Evolutionary conservation across 345 rosid genomes (phyloP).

Genomic region (Cardamine chenopodiifolia): DNA sequence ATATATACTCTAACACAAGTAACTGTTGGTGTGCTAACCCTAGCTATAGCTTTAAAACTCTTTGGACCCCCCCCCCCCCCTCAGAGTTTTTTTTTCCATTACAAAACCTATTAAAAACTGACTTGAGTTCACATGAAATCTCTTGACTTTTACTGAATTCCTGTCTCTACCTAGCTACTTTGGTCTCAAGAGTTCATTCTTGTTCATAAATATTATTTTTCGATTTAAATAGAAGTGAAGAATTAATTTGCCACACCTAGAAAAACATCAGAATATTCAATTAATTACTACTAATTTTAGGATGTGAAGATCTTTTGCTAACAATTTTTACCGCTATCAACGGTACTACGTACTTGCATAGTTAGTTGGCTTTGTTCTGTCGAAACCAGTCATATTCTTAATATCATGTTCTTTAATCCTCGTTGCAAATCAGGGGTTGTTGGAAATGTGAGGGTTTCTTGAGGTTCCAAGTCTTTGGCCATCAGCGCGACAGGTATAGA

Average conservation of each 20-base stretch:
- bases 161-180: conserved; percentile 32
- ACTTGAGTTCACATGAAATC: conserved; percentile 39
- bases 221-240: neutral
- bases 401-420: neutral
- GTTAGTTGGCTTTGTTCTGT: neutral
- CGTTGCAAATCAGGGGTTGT: neutral
- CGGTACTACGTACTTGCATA: neutral
- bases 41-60: conserved; percentile 41
- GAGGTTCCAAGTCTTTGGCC: conserved; percentile 16
- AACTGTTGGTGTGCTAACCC: conserved; percentile 47
- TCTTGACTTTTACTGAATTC: conserved; percentile 28
- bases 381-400: neutral
- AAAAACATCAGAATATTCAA: neutral
- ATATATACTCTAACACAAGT: conserved; percentile 35
- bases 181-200: conserved; percentile 20
- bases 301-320: neutral
- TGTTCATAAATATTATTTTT: neutral
- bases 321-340: neutral
- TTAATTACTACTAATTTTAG: neutral
- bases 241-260: neutral
- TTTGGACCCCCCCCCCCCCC: conserved; percentile 40
- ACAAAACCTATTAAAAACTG: conserved; percentile 34
- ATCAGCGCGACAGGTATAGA: conserved; percentile 7
- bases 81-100: conserved; percentile 23
- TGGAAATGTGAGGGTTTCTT: conserved; percentile 30